Evolutionary conservation across 306 rosid genomes (phyloP).

Genomic region (Rosa rugosa): DNA sequence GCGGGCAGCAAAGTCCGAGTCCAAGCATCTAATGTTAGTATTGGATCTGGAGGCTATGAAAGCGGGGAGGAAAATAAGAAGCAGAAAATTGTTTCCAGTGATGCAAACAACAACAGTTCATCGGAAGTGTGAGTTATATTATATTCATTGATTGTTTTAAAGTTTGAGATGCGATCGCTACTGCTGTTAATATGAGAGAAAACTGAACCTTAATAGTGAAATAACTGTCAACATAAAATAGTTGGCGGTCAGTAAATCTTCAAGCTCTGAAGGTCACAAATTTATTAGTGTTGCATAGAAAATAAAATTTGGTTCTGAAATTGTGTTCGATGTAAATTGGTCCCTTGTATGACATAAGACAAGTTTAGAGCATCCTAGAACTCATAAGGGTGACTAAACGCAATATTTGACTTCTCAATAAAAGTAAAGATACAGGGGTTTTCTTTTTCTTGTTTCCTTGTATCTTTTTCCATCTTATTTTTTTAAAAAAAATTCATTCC

Average conservation of each 20-base stretch:
- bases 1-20: constrained; percentile 40
- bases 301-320: neutral
- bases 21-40: constrained; percentile 69
- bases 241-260: neutral
- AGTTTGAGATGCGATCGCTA: constrained; percentile 6
- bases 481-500: neutral
- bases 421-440: constrained; percentile 1
- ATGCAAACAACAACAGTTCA: constrained; percentile 39
- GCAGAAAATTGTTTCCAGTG: constrained; percentile 37
- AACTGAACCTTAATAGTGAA: constrained; percentile 9
- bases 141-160: constrained; percentile 7
- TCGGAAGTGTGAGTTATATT: constrained; percentile 61
- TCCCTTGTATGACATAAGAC: neutral
- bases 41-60: constrained; percentile 72
- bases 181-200: neutral
- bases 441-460: neutral
- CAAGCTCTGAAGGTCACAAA: neutral
- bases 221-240: neutral
- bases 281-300: neutral
- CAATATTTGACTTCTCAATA: neutral
- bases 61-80: constrained; percentile 47
- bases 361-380: neutral
- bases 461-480: neutral
- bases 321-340: neutral
- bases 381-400: neutral